Base-by-base conservation (phyloP, 257 asterid genomes). In the Penstemon newberryi region DNA sequence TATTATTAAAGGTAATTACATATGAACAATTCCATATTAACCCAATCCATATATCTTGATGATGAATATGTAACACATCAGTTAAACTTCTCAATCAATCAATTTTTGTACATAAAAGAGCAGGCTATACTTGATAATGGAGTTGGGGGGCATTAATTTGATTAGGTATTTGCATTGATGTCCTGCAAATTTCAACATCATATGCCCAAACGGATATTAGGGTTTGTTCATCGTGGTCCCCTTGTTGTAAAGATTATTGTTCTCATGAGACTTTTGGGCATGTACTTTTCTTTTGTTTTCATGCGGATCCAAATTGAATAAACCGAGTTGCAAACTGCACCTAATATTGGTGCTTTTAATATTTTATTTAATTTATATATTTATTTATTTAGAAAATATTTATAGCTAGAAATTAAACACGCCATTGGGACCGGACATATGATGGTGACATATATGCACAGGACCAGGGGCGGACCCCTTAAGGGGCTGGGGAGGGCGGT, bases 91-190 rank as follows among this genome's bases (percentile, higher is more conserved):
- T 33, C 73, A 71, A 71, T 76, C 63, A 61, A 46, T 53, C 47
- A 8, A 75, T 60, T n/a, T n/a, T n/a, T 55, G 50, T 47, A 60
- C 59, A 18, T 36, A 49, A 6, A 25, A 25, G 33, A 25, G 33
- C 33, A 25, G 33, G 56, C 67, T 63, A 45, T 67, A 38, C 42
- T 70, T 70, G 58, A 51, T 55, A 59, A 68, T 59, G 56, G 70
- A 69, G 75, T 55, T 33, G 73, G 63, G n/a, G 4, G 55, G 62
- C 75, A 70, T 65, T 41, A 55, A 74, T 81, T 44, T 57, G 70
- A 76, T 81, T 81, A 72, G 86, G 79, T 81, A 13, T 60, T 56
- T 77, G 83, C 79, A 79, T 79, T 81, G 67, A 75, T 69, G 74
- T 43, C 73, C 76, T 39, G 50, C 37, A 75, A 72, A 63, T 65